Evolutionary conservation across 495 filamentous ascomycete genomes (phyloP).

Genomic region (Penicillium herquei): DNA sequence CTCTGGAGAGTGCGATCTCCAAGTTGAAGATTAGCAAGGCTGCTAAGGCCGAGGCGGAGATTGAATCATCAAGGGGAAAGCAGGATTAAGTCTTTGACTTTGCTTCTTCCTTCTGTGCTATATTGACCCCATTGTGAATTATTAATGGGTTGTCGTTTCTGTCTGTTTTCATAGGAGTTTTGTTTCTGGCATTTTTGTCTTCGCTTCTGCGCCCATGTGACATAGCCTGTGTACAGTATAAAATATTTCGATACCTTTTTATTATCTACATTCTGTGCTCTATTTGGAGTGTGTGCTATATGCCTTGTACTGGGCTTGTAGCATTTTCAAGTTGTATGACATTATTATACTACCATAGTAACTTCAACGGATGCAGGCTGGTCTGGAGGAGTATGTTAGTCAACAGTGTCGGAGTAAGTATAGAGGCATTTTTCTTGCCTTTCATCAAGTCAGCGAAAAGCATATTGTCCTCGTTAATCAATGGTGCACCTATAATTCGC

Average conservation of each 20-base stretch:
- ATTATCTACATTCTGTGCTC: neutral
- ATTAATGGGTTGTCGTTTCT: constrained; percentile 5
- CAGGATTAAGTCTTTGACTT: neutral
- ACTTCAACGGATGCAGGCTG: neutral
- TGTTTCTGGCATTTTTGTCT: constrained; percentile 24
- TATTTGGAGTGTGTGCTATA: neutral
- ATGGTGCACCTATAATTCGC: neutral
- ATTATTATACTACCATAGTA: neutral
- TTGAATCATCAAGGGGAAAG: neutral
- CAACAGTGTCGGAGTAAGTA: neutral
- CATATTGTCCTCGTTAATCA: neutral
- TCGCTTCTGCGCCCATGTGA: constrained; percentile 24
- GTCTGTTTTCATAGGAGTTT: constrained; percentile 27
- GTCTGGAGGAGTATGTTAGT: neutral
- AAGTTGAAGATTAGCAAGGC: constrained; percentile 43
- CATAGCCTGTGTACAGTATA: constrained; percentile 36
- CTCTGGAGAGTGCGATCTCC: constrained; percentile 69
- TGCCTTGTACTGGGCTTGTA: no score
- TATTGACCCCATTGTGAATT: neutral
- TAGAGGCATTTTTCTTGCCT: neutral
- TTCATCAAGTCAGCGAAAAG: neutral
- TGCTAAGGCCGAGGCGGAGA: constrained; percentile 4
- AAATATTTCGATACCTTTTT: constrained; percentile 23
- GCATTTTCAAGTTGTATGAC: neutral
- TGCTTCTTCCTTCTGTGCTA: neutral